A percentile compares a stretch with the other conserved stretches of the same genome.
Conservation (phyloP, 1,284 basidiomycete genomes). For the Cutaneotrichosporon sp. region DNA sequence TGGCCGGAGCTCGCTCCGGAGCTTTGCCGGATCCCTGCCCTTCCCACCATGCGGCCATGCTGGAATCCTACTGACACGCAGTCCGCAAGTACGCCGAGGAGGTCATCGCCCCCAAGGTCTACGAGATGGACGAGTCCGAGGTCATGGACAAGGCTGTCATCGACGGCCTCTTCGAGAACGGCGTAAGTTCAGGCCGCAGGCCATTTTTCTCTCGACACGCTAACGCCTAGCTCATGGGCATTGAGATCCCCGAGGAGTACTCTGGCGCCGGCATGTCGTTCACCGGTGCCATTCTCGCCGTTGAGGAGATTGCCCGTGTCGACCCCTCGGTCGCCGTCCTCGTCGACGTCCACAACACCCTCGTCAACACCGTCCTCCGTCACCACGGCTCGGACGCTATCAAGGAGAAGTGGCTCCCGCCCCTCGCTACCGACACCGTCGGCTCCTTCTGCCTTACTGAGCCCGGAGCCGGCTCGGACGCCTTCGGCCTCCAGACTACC, state of each 20-base stretch:
- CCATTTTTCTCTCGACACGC: no score
- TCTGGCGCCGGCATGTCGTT: slow-evolving; percentile 89
- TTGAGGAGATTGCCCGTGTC: slow-evolving; percentile 85
- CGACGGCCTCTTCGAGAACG: slow-evolving; percentile 88
- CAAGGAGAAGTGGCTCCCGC: slow-evolving; percentile 83
- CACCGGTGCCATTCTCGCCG: slow-evolving; percentile 90
- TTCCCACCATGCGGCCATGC: not conserved
- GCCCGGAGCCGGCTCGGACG: slow-evolving; percentile 87
- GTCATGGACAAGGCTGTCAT: slow-evolving; percentile 79
- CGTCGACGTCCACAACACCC: slow-evolving; percentile 97
- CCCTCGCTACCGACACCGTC: slow-evolving; percentile 72
- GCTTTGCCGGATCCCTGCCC: not conserved
- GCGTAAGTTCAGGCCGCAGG: no score
- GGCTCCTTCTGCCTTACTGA: slow-evolving; percentile 97
- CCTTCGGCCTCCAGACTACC: slow-evolving; percentile 91
- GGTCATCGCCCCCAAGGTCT: slow-evolving; percentile 81
- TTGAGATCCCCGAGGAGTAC: slow-evolving; percentile 80
- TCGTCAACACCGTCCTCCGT: slow-evolving; percentile 91
- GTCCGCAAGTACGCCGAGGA: slow-evolving; percentile 84
- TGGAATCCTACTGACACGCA: slow-evolving; percentile 33
- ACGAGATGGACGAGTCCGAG: slow-evolving; percentile 98
- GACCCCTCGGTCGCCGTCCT: slow-evolving; percentile 95
- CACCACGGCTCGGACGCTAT: slow-evolving; percentile 80
- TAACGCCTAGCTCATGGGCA: slow-evolving; percentile 63
- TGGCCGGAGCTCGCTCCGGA: not conserved